phyloP scores from a whole-genome alignment of 108 stramenopile genomes.

The Aurantiochytrium sp. region DNA sequence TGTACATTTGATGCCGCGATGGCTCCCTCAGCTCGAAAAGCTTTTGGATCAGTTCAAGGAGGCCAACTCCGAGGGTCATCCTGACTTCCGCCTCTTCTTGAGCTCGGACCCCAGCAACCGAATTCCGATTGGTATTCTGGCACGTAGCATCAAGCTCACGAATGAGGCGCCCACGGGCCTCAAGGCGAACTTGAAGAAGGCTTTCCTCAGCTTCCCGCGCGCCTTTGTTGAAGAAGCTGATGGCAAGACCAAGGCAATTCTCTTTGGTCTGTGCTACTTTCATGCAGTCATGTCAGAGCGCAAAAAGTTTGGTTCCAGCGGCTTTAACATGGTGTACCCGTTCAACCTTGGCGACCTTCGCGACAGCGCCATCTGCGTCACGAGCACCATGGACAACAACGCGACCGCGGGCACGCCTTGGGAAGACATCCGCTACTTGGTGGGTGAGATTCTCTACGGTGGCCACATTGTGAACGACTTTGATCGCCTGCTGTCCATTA shows the following conservation, averaged over 20 bases:
- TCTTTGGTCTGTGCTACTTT: slow-evolving; percentile 83
- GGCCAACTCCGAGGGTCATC: slow-evolving; percentile 58
- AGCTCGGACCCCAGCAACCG: slow-evolving; percentile 67
- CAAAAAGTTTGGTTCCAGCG: slow-evolving; percentile 83
- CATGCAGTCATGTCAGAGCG: slow-evolving; percentile 84
- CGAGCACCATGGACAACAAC: slow-evolving; percentile 78
- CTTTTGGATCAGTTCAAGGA: slow-evolving; percentile 69
- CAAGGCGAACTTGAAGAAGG: slow-evolving; percentile 82
- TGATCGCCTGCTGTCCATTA: slow-evolving; percentile 74
- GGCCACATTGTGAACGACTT: slow-evolving; percentile 90
- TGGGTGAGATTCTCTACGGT: slow-evolving; percentile 88
- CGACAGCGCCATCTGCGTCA: slow-evolving; percentile 69
- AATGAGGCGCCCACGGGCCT: slow-evolving; percentile 83
- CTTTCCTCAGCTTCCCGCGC: slow-evolving; percentile 70
- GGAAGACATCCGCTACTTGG: slow-evolving; percentile 80
- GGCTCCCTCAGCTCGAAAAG: slow-evolving; percentile 76
- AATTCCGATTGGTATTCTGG: slow-evolving; percentile 79
- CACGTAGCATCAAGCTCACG: slow-evolving; percentile 82
- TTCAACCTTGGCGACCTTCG: slow-evolving; percentile 79
- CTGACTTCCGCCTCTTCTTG: slow-evolving; percentile 74
- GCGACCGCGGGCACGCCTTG: slow-evolving; percentile 67
- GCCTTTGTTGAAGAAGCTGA: slow-evolving; percentile 77
- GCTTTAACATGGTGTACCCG: slow-evolving; percentile 89
- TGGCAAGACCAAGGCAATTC: slow-evolving; percentile 71
- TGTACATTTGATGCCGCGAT: slow-evolving; percentile 81